Evolutionary conservation across 257 asterid genomes (phyloP).

Genomic region (Solanum bukasovii): DNA sequence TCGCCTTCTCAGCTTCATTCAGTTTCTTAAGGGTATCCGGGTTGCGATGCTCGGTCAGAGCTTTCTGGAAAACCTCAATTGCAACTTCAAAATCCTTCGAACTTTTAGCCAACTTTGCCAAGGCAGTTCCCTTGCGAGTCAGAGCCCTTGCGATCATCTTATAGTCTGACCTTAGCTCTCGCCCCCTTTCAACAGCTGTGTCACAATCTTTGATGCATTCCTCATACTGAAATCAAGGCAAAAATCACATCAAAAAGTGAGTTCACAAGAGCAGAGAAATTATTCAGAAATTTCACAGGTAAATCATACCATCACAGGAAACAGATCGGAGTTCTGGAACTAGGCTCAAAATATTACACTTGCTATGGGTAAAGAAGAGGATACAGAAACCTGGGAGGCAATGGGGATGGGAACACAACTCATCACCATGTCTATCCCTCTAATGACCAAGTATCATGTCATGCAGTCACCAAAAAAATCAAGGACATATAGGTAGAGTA

Average conservation of each 20-base stretch:
- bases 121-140: conserved; percentile 88
- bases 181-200: conserved; percentile 87
- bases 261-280: background rate
- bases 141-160: conserved; percentile 92
- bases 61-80: conserved; percentile 83
- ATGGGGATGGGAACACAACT: background rate
- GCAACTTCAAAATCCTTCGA: conserved; percentile 79
- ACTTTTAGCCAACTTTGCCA: conserved; percentile 63
- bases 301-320: background rate
- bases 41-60: conserved; percentile 88
- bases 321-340: background rate
- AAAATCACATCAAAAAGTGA: background rate
- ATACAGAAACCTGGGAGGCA: background rate
- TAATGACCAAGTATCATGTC: background rate
- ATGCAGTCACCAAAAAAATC: background rate
- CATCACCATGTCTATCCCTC: background rate
- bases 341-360: background rate
- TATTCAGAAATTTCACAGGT: background rate
- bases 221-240: conserved; percentile 34
- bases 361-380: background rate
- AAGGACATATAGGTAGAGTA: background rate
- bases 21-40: conserved; percentile 87
- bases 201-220: conserved; percentile 91
- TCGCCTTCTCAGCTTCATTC: conserved; percentile 89
- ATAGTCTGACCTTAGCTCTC: conserved; percentile 78